Evolutionary conservation across 257 asterid species (phyloP), one percentile per base, ranked within the genome.

Genomic region (Dorcoceras hygrometricum): DNA sequence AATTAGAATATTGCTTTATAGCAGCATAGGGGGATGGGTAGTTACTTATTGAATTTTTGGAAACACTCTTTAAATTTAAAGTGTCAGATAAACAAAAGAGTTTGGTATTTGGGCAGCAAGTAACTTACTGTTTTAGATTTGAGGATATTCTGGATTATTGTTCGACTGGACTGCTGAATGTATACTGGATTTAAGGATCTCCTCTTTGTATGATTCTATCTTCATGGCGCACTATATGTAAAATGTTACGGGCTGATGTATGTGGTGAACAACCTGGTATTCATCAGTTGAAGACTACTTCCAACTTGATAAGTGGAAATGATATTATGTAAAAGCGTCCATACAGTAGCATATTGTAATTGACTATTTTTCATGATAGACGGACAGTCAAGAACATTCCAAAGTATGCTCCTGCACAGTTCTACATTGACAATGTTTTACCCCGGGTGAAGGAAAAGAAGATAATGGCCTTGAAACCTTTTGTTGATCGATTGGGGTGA

Each of bases 401-500:
- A 23, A 94, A 94, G 83, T 94, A 94, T 75, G 99, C 99, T 64
- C 93, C 99, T 75, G 96, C 98, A 3, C 96, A 90, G 72, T 94
- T 91, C 78, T 94, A 94, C 77, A 89, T 94, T 39, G 99, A 94
- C 88, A 94, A 94, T 72, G 98, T 94, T 65, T 76, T 94, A 69
- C 99, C 96, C 59, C 89, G 98, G 46, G 70, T 94, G 79, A 90
- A 85, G 82, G 99, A 90, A 73, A 94, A 94, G 91, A 88, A 76
- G 86, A 87, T 94, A 80, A 94, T 94, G 99, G 84, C 99, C 69
- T 81, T 94, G 78, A 90, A 91, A 76, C 96, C 99, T 67, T 94
- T 94, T 77, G 99, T 94, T 61, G 99, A 90, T 84, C 88, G 99
- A 69, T 88, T 94, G 68, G 99, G 99, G 99, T 94, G 77, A 84